Conservation (phyloP, 2,329 filamentous ascomycete genomes). For the Paracamarosporium sp. region DNA sequence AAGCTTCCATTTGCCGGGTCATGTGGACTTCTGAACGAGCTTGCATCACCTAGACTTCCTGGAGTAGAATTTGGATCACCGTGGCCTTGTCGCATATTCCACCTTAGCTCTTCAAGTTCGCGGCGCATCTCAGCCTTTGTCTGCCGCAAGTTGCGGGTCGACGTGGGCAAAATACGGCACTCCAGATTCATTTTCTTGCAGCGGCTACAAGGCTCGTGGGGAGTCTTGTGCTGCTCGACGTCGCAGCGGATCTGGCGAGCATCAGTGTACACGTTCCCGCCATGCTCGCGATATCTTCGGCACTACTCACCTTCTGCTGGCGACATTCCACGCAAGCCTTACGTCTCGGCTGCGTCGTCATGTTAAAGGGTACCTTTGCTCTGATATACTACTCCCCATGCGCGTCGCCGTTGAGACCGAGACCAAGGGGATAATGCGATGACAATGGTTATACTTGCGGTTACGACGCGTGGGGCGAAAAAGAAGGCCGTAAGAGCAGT, state of each 20-base stretch:
- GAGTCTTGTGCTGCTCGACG: conserved; percentile 46
- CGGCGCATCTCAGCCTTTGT: conserved; percentile 48
- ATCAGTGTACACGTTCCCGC: background rate
- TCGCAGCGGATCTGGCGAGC: conserved; percentile 44
- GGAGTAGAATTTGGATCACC: conserved; percentile 34
- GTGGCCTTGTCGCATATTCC: conserved; percentile 39
- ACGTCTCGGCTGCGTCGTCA: conserved; percentile 42
- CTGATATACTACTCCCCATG: conserved; percentile 28
- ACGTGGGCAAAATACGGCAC: conserved; percentile 45
- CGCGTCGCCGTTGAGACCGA: conserved; percentile 9
- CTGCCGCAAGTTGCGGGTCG: conserved; percentile 44
- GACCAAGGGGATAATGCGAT: background rate
- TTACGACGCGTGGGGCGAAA: conserved; percentile 22
- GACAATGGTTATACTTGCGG: conserved; percentile 26
- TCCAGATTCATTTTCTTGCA: conserved; percentile 46
- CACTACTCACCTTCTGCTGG: conserved; percentile 42
- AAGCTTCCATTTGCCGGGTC: conserved; percentile 34
- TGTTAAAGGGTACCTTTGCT: conserved; percentile 24
- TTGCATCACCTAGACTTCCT: conserved; percentile 30
- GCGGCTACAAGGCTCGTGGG: conserved; percentile 43
- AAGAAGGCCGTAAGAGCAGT: conserved; percentile 4
- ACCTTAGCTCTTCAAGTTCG: conserved; percentile 44
- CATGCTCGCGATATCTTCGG: background rate
- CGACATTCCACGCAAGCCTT: conserved; percentile 48
- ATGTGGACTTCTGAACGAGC: conserved; percentile 27